A percentile compares a stretch with the other conserved stretches of the same genome.
Evolutionary conservation across 108 stramenopile species (phyloP).

Genomic region (Skeletonema menzelii): DNA sequence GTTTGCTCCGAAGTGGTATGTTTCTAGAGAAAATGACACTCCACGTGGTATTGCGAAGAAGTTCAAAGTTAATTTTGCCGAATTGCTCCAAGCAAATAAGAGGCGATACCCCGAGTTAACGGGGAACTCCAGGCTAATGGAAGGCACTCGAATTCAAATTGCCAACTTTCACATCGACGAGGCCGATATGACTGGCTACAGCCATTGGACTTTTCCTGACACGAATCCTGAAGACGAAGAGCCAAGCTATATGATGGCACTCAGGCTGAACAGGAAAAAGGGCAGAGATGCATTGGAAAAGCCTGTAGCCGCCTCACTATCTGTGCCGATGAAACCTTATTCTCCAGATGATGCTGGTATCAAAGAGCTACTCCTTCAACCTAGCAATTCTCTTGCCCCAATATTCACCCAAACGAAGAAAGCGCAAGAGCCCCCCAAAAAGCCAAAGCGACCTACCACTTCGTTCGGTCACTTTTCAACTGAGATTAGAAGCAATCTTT

Average conservation of each 20-base stretch:
- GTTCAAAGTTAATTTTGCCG: conserved; percentile 57
- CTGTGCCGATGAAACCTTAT: conserved; percentile 55
- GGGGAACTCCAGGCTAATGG: conserved; percentile 61
- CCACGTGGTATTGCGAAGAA: conserved; percentile 75
- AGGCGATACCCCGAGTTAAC: conserved; percentile 61
- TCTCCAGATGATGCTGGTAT: conserved; percentile 24
- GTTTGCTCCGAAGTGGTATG: conserved; percentile 70
- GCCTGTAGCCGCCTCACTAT: conserved; percentile 61
- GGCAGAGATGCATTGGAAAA: conserved; percentile 37
- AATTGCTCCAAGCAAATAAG: conserved; percentile 68
- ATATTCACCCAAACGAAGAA: conserved; percentile 6
- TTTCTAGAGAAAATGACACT: conserved; percentile 83
- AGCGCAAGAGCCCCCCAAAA: conserved; percentile 34
- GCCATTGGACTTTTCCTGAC: conserved; percentile 92
- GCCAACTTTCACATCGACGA: conserved; percentile 68
- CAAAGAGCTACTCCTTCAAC: conserved; percentile 22
- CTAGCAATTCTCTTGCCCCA: conserved; percentile 3
- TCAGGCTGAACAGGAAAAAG: conserved; percentile 63
- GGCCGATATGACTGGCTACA: conserved; percentile 63
- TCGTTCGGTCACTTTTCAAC: conserved; percentile 47
- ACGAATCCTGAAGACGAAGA: conserved; percentile 65
- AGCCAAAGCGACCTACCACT: conserved; percentile 52
- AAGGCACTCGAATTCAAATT: conserved; percentile 75
- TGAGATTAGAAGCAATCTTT: conserved; percentile 28
- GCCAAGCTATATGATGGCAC: conserved; percentile 89